Conservation (phyloP, 768 basidiomycete genomes). For the Boletus reticuloceps region DNA sequence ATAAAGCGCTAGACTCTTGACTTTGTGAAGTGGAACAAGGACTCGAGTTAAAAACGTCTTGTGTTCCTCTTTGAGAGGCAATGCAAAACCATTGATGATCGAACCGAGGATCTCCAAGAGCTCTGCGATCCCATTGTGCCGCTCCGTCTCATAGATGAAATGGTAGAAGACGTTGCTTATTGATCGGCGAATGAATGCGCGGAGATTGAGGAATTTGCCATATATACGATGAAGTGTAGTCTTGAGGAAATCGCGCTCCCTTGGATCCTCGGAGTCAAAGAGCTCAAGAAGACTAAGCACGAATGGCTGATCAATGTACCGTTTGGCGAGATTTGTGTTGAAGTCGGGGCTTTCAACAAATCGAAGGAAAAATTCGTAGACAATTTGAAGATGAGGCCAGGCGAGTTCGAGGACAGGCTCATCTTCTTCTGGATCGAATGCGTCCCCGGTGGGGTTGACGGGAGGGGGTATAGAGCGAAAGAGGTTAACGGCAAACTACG, state of each 20-base stretch:
- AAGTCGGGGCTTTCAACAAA: conserved; percentile 98
- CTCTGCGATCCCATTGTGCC: conserved; percentile 99
- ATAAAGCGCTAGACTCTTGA: conserved; percentile 94
- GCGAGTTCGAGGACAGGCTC: conserved; percentile 98
- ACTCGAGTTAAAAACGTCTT: conserved; percentile 95
- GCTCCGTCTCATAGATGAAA: conserved; percentile 97
- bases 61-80: conserved; percentile 98
- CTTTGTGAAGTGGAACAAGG: conserved; percentile 95
- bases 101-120: conserved; percentile 97
- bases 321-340: conserved; percentile 96
- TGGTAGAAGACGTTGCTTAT: conserved; percentile 99
- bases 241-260: conserved; percentile 99
- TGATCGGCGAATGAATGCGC: conserved; percentile 96
- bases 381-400: conserved; percentile 99
- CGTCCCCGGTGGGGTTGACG: conserved; percentile 97
- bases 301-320: conserved; percentile 94
- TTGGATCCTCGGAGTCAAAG: conserved; percentile 97
- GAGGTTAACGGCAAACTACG: conserved; percentile 93
- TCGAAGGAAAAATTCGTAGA: conserved; percentile 99
- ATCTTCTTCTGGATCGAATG: conserved; percentile 99
- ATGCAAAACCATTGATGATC: conserved; percentile 98
- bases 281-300: conserved; percentile 95
- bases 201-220: conserved; percentile 97
- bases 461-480: conserved; percentile 99
- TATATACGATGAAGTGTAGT: conserved; percentile 99